Conservation (phyloP, 768 basidiomycete species). For the Pleurotus salmoneostramineus region DNA sequence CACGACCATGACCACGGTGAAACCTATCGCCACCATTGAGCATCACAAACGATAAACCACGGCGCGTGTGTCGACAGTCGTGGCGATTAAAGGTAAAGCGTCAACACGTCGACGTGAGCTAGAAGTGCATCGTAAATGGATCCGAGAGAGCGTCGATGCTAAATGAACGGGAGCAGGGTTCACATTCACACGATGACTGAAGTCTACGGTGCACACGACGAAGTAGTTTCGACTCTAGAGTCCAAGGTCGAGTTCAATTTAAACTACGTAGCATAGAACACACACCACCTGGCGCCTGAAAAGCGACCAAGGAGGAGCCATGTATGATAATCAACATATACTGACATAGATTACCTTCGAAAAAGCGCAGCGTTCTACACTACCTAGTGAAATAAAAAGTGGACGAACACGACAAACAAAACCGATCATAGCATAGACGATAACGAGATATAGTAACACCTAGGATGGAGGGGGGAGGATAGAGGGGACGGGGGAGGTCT, state of each 20-base stretch:
- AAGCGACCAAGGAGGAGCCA: not conserved
- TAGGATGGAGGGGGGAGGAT: not conserved
- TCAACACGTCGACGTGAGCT: no score
- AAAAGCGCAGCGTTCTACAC: slow-evolving; percentile 6
- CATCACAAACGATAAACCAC: not conserved
- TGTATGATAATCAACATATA: not conserved
- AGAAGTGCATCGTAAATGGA: no score
- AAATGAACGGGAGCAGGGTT: no score
- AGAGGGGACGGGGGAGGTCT: not conserved
- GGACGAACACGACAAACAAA: not conserved
- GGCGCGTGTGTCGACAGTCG: no score
- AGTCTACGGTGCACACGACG: no score
- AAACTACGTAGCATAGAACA: no score
- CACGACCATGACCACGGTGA: not conserved
- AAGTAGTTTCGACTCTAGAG: no score
- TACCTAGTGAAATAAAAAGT: slow-evolving; percentile 7
- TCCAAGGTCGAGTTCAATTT: no score
- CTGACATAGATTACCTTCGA: slow-evolving; percentile 4
- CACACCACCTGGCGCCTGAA: no score
- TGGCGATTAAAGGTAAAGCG: no score
- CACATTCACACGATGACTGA: no score
- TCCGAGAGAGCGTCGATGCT: no score
- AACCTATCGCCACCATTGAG: not conserved
- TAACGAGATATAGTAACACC: not conserved
- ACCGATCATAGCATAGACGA: slow-evolving; percentile 6